Percentiles rank a stretch among this genome's conserved stretches.
These are phyloP conservation scores for Combretum micranthum DNA, from an alignment of 345 rosid genomes.

Conservation along the genomic window DNA sequence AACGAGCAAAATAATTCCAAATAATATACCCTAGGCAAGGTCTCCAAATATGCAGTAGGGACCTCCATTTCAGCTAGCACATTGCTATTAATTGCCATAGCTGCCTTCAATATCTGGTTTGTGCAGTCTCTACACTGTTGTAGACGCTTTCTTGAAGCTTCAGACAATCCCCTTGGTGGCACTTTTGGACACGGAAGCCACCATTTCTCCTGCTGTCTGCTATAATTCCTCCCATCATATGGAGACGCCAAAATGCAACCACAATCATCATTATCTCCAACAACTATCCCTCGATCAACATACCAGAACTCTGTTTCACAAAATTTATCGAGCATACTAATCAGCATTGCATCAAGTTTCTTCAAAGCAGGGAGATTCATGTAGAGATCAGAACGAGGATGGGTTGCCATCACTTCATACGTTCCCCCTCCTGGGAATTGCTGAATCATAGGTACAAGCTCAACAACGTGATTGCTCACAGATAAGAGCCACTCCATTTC, in stretches of 20 bases:
- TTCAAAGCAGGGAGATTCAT: constrained; percentile 88
- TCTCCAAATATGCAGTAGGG: constrained; percentile 75
- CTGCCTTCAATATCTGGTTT: constrained; percentile 94
- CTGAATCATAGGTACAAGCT: constrained; percentile 87
- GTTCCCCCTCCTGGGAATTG: constrained; percentile 92
- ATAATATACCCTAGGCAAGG: constrained; percentile 70
- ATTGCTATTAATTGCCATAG: constrained; percentile 89
- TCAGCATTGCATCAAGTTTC: constrained; percentile 96
- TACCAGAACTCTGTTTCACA: constrained; percentile 76
- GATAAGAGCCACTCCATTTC: constrained; percentile 93
- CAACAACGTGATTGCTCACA: constrained; percentile 87
- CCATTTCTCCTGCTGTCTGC: constrained; percentile 95
- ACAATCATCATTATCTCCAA: constrained; percentile 49
- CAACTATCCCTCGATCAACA: constrained; percentile 76
- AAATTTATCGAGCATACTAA: constrained; percentile 72
- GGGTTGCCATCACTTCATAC: constrained; percentile 84
- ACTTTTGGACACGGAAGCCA: constrained; percentile 88
- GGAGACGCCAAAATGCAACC: constrained; percentile 34
- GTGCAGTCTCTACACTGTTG: constrained; percentile 87
- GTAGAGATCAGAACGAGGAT: constrained; percentile 80
- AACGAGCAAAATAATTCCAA: not conserved
- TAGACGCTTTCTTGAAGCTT: constrained; percentile 66
- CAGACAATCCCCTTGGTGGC: constrained; percentile 66
- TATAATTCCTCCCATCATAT: constrained; percentile 53
- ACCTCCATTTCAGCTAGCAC: constrained; percentile 93